Conservation (phyloP, 768 basidiomycete species). For the Boletus rex-veris region DNA sequence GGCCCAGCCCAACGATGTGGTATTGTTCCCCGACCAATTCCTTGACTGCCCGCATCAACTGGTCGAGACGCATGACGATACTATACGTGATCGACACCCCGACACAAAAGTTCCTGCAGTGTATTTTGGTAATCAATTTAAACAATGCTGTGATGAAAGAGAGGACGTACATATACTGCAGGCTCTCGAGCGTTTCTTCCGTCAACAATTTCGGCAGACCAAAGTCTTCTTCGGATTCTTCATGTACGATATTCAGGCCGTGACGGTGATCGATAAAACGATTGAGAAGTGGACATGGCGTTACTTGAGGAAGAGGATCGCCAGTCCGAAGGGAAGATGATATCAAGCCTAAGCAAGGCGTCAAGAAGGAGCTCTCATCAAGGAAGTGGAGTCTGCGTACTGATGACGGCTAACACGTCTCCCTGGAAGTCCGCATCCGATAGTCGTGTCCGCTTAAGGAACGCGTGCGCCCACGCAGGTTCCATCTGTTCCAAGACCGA, state of each 20-base stretch:
- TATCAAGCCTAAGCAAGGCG: constrained; percentile 55
- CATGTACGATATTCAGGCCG: constrained; percentile 65
- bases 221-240: constrained; percentile 70
- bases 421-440: constrained; percentile 81
- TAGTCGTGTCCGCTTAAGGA: constrained; percentile 70
- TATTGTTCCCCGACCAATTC: constrained; percentile 86
- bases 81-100: constrained; percentile 67
- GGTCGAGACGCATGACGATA: constrained; percentile 68
- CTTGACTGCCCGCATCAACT: constrained; percentile 76
- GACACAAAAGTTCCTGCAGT: constrained; percentile 60
- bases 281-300: constrained; percentile 63
- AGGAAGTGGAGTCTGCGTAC: constrained; percentile 35
- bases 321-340: constrained; percentile 73
- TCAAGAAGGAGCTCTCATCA: not conserved
- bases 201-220: constrained; percentile 71
- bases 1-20: constrained; percentile 68
- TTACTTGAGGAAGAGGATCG: constrained; percentile 77
- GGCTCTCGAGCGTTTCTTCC: constrained; percentile 66
- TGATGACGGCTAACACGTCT: constrained; percentile 79
- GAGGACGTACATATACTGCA: constrained; percentile 69
- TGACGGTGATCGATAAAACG: constrained; percentile 47
- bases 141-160: not conserved
- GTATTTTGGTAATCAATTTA: not conserved
- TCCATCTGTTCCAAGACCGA: constrained; percentile 72
- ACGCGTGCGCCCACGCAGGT: constrained; percentile 72